A percentile compares a stretch with the other conserved stretches of the same genome.
phyloP scores from a whole-genome alignment of 1,139 yeast genomes.

The Geotrichum europaeum region DNA sequence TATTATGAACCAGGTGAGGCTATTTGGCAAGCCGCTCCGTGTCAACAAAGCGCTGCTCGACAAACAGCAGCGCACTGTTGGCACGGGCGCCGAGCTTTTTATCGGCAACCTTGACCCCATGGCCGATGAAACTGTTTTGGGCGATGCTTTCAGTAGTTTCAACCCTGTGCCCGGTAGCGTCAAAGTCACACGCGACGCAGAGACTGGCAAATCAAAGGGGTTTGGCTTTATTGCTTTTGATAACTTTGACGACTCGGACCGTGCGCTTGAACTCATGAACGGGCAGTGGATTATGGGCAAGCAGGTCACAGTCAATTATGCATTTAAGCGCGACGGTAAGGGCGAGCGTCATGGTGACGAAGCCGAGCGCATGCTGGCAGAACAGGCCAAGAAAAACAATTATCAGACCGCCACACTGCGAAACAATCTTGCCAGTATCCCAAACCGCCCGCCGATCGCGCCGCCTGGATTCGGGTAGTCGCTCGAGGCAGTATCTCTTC shows the following conservation, averaged over 20 bases:
- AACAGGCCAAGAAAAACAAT: slow-evolving; percentile 48
- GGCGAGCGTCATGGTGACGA: slow-evolving; percentile 71
- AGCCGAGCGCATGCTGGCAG: slow-evolving; percentile 67
- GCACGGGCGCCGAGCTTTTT: slow-evolving; percentile 71
- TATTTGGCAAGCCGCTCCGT: slow-evolving; percentile 60
- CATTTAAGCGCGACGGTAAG: slow-evolving; percentile 58
- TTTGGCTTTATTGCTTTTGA: slow-evolving; percentile 60
- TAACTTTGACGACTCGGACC: slow-evolving; percentile 64
- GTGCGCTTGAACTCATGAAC: slow-evolving; percentile 64
- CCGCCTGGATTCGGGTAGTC: slow-evolving; percentile 11
- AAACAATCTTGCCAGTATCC: slow-evolving; percentile 5
- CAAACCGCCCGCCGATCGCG: slow-evolving; percentile 11
- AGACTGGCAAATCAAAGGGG: slow-evolving; percentile 50
- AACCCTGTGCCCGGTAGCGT: slow-evolving; percentile 58
- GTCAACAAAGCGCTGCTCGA: slow-evolving; percentile 48
- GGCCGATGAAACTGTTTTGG: slow-evolving; percentile 56
- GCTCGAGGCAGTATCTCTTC: neutral
- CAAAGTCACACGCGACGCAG: slow-evolving; percentile 45
- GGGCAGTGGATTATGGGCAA: slow-evolving; percentile 66
- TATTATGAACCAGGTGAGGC: slow-evolving; percentile 54
- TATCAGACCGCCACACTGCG: slow-evolving; percentile 14
- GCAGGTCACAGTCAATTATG: slow-evolving; percentile 58
- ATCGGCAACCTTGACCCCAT: slow-evolving; percentile 66
- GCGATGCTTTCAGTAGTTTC: slow-evolving; percentile 60
- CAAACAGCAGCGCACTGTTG: slow-evolving; percentile 33